These are phyloP conservation scores for Mollisia scopiformis DNA, from an alignment of 2,329 filamentous ascomycete genomes.

Conservation along the genomic window DNA sequence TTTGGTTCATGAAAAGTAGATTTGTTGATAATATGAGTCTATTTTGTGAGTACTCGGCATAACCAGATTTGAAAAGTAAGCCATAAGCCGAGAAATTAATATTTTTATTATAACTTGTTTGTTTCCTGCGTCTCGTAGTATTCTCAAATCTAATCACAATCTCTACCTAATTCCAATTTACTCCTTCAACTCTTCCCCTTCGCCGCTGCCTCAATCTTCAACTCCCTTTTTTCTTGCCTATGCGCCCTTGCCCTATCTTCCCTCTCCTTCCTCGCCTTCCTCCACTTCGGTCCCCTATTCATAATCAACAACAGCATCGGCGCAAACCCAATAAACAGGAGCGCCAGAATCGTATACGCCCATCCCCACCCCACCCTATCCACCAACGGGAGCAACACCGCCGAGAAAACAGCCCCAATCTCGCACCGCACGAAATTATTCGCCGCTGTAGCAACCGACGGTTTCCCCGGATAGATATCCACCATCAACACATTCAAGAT, in stretches of 20 bases:
- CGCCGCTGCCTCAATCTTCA: not conserved
- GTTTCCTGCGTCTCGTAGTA: not conserved
- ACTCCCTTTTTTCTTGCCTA: not conserved
- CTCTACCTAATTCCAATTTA: not conserved
- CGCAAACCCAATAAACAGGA: constrained; percentile 16
- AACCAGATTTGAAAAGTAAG: too few species aligned
- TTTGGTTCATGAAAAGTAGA: too few species aligned
- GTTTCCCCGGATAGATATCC: constrained; percentile 50
- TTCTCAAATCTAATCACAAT: too few species aligned
- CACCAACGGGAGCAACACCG: constrained; percentile 57
- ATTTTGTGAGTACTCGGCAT: too few species aligned
- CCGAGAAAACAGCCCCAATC: constrained; percentile 56
- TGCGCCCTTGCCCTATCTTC: constrained; percentile 13
- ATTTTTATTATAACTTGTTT: not conserved
- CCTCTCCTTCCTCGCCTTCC: constrained; percentile 37
- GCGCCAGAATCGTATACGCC: constrained; percentile 52
- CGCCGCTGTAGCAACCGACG: constrained; percentile 57
- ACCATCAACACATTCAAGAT: constrained; percentile 55
- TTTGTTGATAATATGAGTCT: too few species aligned
- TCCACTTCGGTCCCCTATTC: constrained; percentile 47
- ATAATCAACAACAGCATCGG: constrained; percentile 47
- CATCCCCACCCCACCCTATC: constrained; percentile 53
- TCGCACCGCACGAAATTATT: constrained; percentile 60
- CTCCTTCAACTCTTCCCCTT: not conserved
- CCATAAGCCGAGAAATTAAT: too few species aligned